Conservation (phyloP, 1,284 basidiomycete genomes). For the Puccinia polysora region DNA sequence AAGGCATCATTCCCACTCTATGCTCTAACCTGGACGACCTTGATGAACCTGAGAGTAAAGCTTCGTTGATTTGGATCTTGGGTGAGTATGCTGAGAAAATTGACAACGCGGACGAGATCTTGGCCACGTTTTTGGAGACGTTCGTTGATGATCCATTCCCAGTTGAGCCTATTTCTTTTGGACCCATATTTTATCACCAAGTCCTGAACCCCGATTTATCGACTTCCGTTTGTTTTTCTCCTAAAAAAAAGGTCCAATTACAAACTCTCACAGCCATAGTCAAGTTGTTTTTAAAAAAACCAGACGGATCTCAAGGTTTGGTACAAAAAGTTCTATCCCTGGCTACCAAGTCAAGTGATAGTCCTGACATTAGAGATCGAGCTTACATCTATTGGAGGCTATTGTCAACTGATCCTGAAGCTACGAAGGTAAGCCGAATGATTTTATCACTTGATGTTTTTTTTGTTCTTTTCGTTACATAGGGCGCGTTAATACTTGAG, state of each 20-base stretch:
- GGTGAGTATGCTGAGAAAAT: conserved; percentile 96
- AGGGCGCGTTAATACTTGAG: background rate
- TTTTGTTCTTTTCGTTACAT: background rate
- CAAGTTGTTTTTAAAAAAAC: conserved; percentile 94
- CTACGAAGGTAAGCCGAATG: conserved; percentile 61
- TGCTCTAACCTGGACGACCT: conserved; percentile 86
- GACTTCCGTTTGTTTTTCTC: background rate
- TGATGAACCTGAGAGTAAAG: conserved; percentile 93
- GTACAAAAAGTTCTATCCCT: conserved; percentile 94
- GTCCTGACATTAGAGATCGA: conserved; percentile 90
- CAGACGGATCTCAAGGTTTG: conserved; percentile 77
- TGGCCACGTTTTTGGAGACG: conserved; percentile 83
- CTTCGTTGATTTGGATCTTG: conserved; percentile 96
- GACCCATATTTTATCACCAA: too few relatives aligned
- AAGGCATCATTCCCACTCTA: conserved; percentile 87
- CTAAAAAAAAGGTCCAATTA: conserved; percentile 72
- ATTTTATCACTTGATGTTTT: background rate
- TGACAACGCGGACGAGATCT: conserved; percentile 88
- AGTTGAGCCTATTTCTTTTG: conserved; percentile 56
- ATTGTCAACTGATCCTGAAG: conserved; percentile 83
- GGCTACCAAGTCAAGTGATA: conserved; percentile 94
- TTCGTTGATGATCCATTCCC: conserved; percentile 89
- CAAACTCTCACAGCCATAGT: conserved; percentile 90
- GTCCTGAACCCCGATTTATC: background rate
- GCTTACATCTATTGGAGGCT: conserved; percentile 99